A percentile compares a stretch with the other conserved stretches of the same genome.
Evolutionary conservation across 2,329 filamentous ascomycete genomes (phyloP).

Genomic region (Verruconis gallopava): DNA sequence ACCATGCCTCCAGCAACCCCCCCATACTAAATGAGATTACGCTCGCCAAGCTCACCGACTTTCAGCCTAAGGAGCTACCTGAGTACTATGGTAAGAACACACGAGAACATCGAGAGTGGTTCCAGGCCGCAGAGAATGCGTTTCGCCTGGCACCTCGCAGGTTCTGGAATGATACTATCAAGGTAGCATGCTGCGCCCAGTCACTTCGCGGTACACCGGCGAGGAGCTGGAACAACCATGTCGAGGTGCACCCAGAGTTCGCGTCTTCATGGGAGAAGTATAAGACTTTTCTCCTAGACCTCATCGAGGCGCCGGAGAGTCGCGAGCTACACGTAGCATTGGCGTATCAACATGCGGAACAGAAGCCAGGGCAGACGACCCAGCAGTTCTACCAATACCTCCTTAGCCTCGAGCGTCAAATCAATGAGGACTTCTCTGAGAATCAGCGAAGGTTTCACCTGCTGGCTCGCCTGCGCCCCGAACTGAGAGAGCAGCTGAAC

Average conservation of each 20-base stretch:
- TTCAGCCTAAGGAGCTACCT: constrained; percentile 1
- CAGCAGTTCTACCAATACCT: constrained; percentile 5
- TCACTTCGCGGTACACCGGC: background rate
- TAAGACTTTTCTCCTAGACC: background rate
- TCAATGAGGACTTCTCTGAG: background rate
- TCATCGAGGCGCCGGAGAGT: background rate
- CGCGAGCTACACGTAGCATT: background rate
- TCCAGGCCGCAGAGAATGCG: background rate
- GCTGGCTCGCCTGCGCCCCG: background rate
- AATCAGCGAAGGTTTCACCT: background rate
- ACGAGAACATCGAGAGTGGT: background rate
- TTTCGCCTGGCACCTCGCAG: background rate
- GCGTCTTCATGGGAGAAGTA: background rate
- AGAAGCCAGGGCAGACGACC: background rate
- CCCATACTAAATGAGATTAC: no score
- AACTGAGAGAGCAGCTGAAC: background rate
- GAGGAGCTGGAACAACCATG: background rate
- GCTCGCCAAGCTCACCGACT: no score
- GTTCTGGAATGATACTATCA: background rate
- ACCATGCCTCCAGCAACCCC: no score
- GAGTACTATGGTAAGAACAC: constrained; percentile 1
- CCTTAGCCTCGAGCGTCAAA: background rate
- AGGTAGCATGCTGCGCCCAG: background rate
- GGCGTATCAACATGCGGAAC: background rate
- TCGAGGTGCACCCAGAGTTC: background rate